phyloP scores from a whole-genome alignment of 306 rosid genomes.

The Vigna angularis region DNA sequence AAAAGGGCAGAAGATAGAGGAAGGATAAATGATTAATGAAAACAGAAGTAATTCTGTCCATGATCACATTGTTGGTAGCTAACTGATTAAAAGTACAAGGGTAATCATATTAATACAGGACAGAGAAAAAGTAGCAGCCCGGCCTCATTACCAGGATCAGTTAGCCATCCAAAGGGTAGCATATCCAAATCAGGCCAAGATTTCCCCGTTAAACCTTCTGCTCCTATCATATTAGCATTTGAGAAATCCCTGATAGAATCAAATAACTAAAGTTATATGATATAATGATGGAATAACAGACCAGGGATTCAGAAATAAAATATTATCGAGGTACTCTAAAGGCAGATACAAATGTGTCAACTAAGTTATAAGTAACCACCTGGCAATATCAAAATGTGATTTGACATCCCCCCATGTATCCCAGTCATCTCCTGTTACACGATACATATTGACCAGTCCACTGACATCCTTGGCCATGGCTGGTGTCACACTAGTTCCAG shows the following conservation, averaged over 20 bases:
- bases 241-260: slow-evolving; percentile 73
- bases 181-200: slow-evolving; percentile 99
- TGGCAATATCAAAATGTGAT: slow-evolving; percentile 75
- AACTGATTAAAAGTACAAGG: slow-evolving; percentile 18
- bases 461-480: slow-evolving; percentile 76
- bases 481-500: slow-evolving; percentile 89
- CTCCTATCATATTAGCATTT: slow-evolving; percentile 77
- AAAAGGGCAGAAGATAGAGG: slow-evolving; percentile 13
- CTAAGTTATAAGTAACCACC: slow-evolving; percentile 56
- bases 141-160: slow-evolving; percentile 68
- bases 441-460: slow-evolving; percentile 84
- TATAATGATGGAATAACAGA: slow-evolving; percentile 16
- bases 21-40: not conserved
- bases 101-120: slow-evolving; percentile 26
- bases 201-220: slow-evolving; percentile 69
- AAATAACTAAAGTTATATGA: slow-evolving; percentile 32
- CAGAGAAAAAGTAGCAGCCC: slow-evolving; percentile 1
- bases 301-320: slow-evolving; percentile 34
- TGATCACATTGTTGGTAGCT: not conserved
- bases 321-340: slow-evolving; percentile 36
- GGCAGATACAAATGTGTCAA: slow-evolving; percentile 21
- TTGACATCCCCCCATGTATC: slow-evolving; percentile 82
- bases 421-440: slow-evolving; percentile 97
- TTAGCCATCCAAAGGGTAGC: slow-evolving; percentile 97
- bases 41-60: slow-evolving; percentile 4